Conservation (phyloP, 257 asterid species). For the Avicennia marina region DNA sequence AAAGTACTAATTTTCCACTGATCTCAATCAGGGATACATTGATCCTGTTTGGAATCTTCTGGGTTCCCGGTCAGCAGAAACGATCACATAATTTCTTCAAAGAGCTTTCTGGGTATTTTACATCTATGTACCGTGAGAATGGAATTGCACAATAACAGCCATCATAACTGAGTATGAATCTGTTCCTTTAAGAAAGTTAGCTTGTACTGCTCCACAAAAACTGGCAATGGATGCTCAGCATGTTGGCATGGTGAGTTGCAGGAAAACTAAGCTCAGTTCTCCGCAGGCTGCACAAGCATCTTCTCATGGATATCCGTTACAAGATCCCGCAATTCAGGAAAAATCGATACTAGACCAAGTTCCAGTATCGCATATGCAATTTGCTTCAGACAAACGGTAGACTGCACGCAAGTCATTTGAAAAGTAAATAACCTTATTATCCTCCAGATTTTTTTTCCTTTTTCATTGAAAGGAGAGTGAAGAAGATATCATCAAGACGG, state of each 20-base stretch:
- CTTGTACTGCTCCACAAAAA: not conserved
- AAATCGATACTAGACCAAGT: constrained; percentile 64
- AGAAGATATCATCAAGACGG: not conserved
- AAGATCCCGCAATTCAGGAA: constrained; percentile 75
- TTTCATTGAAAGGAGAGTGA: not conserved
- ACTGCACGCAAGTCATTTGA: constrained; percentile 42
- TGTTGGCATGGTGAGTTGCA: not conserved
- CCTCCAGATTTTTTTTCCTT: too few relatives aligned
- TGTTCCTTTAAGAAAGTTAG: too few relatives aligned
- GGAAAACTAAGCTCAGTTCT: constrained; percentile 14
- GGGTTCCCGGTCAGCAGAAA: too few relatives aligned
- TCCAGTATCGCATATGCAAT: constrained; percentile 88
- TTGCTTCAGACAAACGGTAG: constrained; percentile 92
- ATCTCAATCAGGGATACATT: too few relatives aligned
- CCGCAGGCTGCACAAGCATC: constrained; percentile 35
- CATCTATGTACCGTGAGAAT: too few relatives aligned
- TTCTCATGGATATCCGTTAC: constrained; percentile 70
- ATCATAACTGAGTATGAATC: too few relatives aligned
- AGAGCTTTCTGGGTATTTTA: too few relatives aligned
- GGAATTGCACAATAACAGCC: too few relatives aligned
- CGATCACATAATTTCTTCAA: too few relatives aligned
- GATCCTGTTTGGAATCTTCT: too few relatives aligned
- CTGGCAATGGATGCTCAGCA: not conserved
- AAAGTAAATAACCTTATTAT: not conserved
- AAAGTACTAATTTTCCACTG: too few relatives aligned